Evolutionary conservation across 192 early-diverging fungal species (phyloP).

Genomic region (Backusella psychrophila): DNA sequence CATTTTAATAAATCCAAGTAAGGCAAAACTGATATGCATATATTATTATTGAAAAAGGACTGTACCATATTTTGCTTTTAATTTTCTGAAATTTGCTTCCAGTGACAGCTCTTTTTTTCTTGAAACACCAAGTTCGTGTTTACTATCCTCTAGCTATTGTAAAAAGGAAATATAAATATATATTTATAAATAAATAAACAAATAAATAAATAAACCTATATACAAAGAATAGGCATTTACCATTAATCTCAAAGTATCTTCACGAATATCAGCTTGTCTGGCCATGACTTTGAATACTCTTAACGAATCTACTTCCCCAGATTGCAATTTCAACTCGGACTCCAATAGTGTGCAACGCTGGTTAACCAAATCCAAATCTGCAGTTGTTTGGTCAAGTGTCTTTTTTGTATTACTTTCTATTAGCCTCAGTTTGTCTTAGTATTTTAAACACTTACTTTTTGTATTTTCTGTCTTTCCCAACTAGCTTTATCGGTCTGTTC

Average conservation of each 20-base stretch:
- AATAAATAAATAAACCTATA: neutral
- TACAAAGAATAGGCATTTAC: neutral
- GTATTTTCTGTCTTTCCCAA: constrained; percentile 24
- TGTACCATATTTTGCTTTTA: constrained; percentile 37
- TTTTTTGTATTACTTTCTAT: neutral
- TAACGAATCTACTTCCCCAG: constrained; percentile 25
- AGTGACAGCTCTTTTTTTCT: constrained; percentile 33
- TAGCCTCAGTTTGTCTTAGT: neutral
- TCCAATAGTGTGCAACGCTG: constrained; percentile 8
- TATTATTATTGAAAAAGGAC: neutral
- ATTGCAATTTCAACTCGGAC: constrained; percentile 10
- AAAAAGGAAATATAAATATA: neutral
- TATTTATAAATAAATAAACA: neutral
- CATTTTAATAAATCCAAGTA: constrained; percentile 1
- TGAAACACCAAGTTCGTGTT: constrained; percentile 36
- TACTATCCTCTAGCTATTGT: constrained; percentile 35
- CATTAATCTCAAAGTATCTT: constrained; percentile 19
- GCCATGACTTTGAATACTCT: constrained; percentile 22
- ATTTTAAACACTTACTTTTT: constrained; percentile 18
- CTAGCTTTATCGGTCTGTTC: constrained; percentile 6
- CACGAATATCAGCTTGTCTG: constrained; percentile 24
- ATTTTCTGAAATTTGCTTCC: constrained; percentile 36
- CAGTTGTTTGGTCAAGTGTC: constrained; percentile 10
- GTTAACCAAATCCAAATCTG: constrained; percentile 21
- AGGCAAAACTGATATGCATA: constrained; percentile 1